A percentile compares a stretch with the other conserved stretches of the same genome.
Conservation (phyloP, 768 basidiomycete species). For the Tricholoma sp. region DNA sequence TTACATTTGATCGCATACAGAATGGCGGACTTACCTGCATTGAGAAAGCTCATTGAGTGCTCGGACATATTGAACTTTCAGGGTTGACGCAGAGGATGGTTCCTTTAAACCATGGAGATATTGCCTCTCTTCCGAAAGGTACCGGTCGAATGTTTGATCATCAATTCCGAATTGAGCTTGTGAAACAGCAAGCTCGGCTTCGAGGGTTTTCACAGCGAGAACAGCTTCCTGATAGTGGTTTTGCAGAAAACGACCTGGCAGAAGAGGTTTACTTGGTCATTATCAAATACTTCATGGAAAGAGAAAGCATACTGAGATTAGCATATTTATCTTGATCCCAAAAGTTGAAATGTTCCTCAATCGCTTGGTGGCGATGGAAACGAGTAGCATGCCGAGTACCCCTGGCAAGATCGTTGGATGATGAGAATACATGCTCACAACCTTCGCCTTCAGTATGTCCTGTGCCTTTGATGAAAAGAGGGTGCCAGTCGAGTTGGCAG, state of each 20-base stretch:
- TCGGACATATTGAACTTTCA: background rate
- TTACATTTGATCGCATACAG: background rate
- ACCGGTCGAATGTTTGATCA: background rate
- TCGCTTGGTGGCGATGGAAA: slow-evolving; percentile 1
- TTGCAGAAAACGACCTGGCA: background rate
- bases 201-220: background rate
- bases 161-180: background rate
- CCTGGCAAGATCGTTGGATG: slow-evolving; percentile 15
- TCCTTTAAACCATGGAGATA: background rate
- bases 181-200: background rate
- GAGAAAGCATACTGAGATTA: background rate
- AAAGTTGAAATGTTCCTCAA: background rate
- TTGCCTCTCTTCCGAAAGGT: background rate
- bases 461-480: slow-evolving; percentile 11
- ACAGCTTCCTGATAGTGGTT: background rate
- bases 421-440: slow-evolving; percentile 15
- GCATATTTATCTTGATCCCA: background rate
- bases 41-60: background rate
- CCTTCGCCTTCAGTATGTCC: slow-evolving; percentile 12
- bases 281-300: background rate
- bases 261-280: background rate
- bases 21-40: background rate
- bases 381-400: slow-evolving; percentile 5
- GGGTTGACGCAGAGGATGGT: background rate
- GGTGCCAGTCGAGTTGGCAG: slow-evolving; percentile 15